Evolutionary conservation across 441 rosid genomes (phyloP).

Genomic region (Pelargonium fulgidum): DNA sequence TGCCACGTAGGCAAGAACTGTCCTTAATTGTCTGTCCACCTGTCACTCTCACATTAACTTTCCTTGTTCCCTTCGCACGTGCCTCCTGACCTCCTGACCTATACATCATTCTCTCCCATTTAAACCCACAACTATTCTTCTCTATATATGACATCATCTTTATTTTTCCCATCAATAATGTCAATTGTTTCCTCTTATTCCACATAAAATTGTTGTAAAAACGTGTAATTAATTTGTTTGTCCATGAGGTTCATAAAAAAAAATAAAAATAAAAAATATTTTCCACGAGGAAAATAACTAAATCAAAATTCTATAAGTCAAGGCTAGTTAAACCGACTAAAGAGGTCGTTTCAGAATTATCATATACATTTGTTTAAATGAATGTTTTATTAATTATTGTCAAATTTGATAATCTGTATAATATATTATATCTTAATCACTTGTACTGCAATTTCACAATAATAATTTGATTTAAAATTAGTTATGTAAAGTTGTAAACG

Average conservation of each 20-base stretch:
- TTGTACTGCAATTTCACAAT: background rate
- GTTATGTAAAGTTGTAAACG: too few relatives aligned
- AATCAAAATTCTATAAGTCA: too few relatives aligned
- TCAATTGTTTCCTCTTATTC: too few relatives aligned
- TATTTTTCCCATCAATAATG: background rate
- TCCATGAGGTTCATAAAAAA: too few relatives aligned
- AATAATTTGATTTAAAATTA: background rate
- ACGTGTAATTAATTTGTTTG: too few relatives aligned
- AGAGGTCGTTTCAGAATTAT: background rate
- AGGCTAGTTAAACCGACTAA: too few relatives aligned
- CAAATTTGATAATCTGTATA: too few relatives aligned
- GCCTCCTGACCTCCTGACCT: slow-evolving; percentile 7
- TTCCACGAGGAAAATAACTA: too few relatives aligned
- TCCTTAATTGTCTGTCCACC: slow-evolving; percentile 1
- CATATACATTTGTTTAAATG: background rate
- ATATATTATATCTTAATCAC: too few relatives aligned
- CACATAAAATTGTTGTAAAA: too few relatives aligned
- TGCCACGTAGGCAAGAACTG: slow-evolving; percentile 9
- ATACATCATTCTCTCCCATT: slow-evolving; percentile 6
- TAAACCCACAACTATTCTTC: background rate
- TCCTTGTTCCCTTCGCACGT: slow-evolving; percentile 13
- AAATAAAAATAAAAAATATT: too few relatives aligned
- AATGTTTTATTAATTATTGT: too few relatives aligned
- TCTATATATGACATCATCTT: background rate
- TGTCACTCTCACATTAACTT: slow-evolving; percentile 25